These are phyloP conservation scores for Lyophyllum shimeji DNA, from an alignment of 768 basidiomycete species.

Conservation along the genomic window DNA sequence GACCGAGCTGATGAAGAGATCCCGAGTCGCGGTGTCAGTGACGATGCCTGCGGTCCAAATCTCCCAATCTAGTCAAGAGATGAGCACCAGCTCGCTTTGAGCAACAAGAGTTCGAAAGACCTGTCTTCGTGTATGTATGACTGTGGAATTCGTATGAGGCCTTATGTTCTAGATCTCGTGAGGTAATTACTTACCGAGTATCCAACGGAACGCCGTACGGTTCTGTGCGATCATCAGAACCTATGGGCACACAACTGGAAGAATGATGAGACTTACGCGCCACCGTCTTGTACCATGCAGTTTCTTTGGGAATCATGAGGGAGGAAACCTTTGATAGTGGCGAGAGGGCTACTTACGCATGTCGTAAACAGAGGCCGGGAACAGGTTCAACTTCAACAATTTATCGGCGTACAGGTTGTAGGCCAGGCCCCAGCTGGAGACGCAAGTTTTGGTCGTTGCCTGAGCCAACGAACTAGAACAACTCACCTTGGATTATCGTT, in stretches of 20 bases:
- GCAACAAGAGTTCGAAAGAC: background rate
- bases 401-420: slow-evolving; percentile 68
- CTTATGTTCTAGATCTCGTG: background rate
- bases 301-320: slow-evolving; percentile 30
- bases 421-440: slow-evolving; percentile 51
- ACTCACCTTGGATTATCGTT: slow-evolving; percentile 46
- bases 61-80: slow-evolving; percentile 46
- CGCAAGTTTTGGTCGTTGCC: background rate
- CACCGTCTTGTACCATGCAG: slow-evolving; percentile 50
- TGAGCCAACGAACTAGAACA: background rate
- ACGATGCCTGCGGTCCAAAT: slow-evolving; percentile 59
- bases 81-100: background rate
- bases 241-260: background rate
- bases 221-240: slow-evolving; percentile 21
- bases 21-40: slow-evolving; percentile 42
- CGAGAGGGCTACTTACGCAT: slow-evolving; percentile 36
- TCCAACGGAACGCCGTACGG: slow-evolving; percentile 50
- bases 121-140: slow-evolving; percentile 58
- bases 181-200: slow-evolving; percentile 37
- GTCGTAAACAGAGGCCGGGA: slow-evolving; percentile 46
- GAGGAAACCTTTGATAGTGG: background rate
- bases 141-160: slow-evolving; percentile 18
- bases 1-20: slow-evolving; percentile 51
- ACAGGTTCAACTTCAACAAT: slow-evolving; percentile 52
- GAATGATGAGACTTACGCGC: slow-evolving; percentile 30